Base-by-base conservation (phyloP, 2,329 filamentous ascomycete genomes). In the Claviceps sp. region DNA sequence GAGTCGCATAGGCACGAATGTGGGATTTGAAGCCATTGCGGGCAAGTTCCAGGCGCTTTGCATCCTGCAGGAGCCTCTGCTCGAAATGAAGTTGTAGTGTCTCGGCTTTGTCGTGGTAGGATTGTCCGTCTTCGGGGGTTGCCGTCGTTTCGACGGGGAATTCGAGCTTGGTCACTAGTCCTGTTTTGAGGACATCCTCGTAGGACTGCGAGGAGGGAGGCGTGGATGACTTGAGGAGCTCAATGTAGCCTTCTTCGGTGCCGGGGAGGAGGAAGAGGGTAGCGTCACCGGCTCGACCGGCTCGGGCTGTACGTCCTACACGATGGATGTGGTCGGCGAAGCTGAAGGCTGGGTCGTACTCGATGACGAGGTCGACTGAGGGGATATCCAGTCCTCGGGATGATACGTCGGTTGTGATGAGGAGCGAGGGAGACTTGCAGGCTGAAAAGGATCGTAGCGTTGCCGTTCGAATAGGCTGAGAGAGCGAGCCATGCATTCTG, bases 281-380 rank as follows among this genome's bases (percentile, higher is more conserved):
- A 0, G 93, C 89, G 52, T 90, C 84, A 30, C 93, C 93, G 11
- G 91, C 79, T 5, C 87, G 85, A 16, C 93, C 93, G 1, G 94
- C 88, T 74, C 93, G 87, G 3, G 93, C 93, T 11, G 93, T 98
- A 66, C 93, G 86, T 51, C 93, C 93, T 52, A 97, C 88, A 52
- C 93, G 85, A 70, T 98, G 93, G 7, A 96, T 78, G 66, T 98
- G 93, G 66, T 98, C 93, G 55, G 90, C 87, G 24, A 89, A 83
- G 63, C 86, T 89, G 69, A 97, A 97, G 2, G 93, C 88, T 0
- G 93, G 90, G 63, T 98, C 93, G 64, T 95, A 97, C 66, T 98
- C 93, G 52, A 98, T 79, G 48, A 98, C 89, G 20, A 96, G 76
- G 65, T 98, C 93, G 49, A 98, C 88, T 49, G 93, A 91, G 1